Evolutionary conservation across 164 flowering plant species (phyloP).

Genomic region (Sedum album): DNA sequence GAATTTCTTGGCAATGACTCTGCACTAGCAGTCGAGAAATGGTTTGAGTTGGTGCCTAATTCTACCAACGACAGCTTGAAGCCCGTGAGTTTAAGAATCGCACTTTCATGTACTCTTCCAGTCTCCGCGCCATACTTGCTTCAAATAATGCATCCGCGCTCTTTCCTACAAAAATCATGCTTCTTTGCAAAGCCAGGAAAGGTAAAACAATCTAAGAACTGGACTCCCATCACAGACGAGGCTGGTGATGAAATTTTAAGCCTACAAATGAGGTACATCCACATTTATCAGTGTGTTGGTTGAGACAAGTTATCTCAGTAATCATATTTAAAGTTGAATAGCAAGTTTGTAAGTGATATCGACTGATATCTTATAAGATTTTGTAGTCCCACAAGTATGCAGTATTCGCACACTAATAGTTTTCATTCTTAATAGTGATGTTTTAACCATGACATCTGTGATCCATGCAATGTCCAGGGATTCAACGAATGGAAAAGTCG

Average conservation of each 20-base stretch:
- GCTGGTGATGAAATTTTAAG: conserved; percentile 44
- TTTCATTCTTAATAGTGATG: not conserved
- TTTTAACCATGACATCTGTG: not conserved
- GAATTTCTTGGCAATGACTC: conserved; percentile 37
- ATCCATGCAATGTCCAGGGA: conserved; percentile 29
- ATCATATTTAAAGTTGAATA: too few relatives aligned
- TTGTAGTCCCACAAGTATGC: not conserved
- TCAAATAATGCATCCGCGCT: conserved; percentile 40
- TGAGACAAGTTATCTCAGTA: too few relatives aligned
- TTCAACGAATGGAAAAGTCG: conserved; percentile 21
- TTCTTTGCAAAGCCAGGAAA: conserved; percentile 39
- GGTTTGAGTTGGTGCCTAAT: conserved; percentile 54
- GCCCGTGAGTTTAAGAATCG: conserved; percentile 52
- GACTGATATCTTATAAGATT: too few relatives aligned
- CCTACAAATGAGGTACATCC: conserved; percentile 73
- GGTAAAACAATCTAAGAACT: conserved; percentile 32
- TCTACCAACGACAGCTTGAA: conserved; percentile 28
- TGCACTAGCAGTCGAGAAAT: conserved; percentile 51
- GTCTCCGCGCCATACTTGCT: conserved; percentile 35
- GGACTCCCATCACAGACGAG: conserved; percentile 49
- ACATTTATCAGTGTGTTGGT: not conserved
- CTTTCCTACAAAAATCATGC: conserved; percentile 37
- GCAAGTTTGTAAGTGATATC: too few relatives aligned
- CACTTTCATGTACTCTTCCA: conserved; percentile 66
- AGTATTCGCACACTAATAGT: not conserved